Conservation (phyloP, 2,329 filamentous ascomycete species). For the Aspergillus niger region DNA sequence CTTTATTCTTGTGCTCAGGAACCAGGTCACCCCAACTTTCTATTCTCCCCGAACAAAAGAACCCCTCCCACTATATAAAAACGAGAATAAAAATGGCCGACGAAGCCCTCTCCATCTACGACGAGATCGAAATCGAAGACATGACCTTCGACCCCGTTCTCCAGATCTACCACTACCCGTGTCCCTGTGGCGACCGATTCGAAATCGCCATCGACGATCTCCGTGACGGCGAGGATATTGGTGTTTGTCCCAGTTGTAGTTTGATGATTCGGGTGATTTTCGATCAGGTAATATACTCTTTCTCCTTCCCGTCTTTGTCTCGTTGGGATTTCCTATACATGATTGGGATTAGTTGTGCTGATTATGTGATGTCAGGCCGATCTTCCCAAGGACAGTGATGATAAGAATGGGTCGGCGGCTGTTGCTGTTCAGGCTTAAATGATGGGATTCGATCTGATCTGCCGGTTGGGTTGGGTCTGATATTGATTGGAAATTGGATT, state of each 20-base stretch:
- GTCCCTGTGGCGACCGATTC: conserved; percentile 95
- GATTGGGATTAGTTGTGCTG: background rate
- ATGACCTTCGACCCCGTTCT: conserved; percentile 84
- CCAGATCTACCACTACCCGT: conserved; percentile 93
- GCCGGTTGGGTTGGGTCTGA: too few relatives aligned
- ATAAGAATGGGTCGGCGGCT: conserved; percentile 28
- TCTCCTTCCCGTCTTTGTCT: conserved; percentile 8
- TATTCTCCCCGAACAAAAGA: too few relatives aligned
- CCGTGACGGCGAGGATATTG: conserved; percentile 86
- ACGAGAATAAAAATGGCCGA: conserved; percentile 56
- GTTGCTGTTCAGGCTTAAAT: conserved; percentile 46
- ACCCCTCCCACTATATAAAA: too few relatives aligned
- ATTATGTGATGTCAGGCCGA: conserved; percentile 46
- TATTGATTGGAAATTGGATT: background rate
- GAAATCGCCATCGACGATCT: conserved; percentile 85
- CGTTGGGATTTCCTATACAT: background rate
- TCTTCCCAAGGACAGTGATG: conserved; percentile 52
- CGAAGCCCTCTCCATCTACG: conserved; percentile 76
- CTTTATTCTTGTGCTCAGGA: background rate
- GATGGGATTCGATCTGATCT: background rate
- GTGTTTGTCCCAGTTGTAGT: conserved; percentile 96
- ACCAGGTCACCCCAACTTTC: background rate
- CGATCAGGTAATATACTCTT: conserved; percentile 64
- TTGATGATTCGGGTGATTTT: conserved; percentile 96
- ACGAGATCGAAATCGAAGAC: conserved; percentile 98